phyloP scores from a whole-genome alignment of 805 yeast genomes.

The Candida oleophila region DNA sequence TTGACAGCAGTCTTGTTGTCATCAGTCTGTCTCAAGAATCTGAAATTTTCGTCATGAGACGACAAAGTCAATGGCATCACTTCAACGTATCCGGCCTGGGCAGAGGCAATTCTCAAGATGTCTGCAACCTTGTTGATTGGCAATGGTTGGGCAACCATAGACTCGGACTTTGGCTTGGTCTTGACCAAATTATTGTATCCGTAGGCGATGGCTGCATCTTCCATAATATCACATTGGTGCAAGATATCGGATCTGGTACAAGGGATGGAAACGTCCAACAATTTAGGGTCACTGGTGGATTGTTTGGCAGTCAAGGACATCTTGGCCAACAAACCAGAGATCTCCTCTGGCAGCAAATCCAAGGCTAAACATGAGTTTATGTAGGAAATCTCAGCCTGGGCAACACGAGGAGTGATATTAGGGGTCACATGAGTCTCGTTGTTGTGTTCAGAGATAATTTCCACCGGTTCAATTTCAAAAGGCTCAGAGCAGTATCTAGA shows the following conservation, averaged over 20 bases:
- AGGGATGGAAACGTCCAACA: constrained; percentile 73
- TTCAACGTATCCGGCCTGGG: constrained; percentile 95
- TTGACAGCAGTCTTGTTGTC: constrained; percentile 79
- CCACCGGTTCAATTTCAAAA: constrained; percentile 87
- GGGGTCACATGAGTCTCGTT: constrained; percentile 76
- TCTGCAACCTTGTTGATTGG: constrained; percentile 91
- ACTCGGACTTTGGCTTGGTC: constrained; percentile 72
- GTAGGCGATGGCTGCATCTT: constrained; percentile 94
- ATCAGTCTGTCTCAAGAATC: constrained; percentile 72
- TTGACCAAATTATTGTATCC: constrained; percentile 88
- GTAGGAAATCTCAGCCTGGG: constrained; percentile 76
- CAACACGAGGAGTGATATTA: constrained; percentile 59
- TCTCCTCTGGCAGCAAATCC: constrained; percentile 63
- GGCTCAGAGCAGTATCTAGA: constrained; percentile 79
- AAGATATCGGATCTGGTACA: constrained; percentile 93
- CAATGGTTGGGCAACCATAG: constrained; percentile 82
- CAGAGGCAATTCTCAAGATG: constrained; percentile 83
- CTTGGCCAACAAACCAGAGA: constrained; percentile 64
- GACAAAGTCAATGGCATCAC: constrained; percentile 94
- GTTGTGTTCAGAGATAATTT: constrained; percentile 81
- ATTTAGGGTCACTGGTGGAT: constrained; percentile 43
- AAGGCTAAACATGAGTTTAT: constrained; percentile 94
- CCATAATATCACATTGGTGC: constrained; percentile 98
- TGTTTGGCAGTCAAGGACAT: constrained; percentile 76
- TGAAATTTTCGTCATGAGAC: constrained; percentile 96